These are phyloP conservation scores for Annulohypoxylon stygium DNA, from an alignment of 495 filamentous ascomycete species.

Conservation along the genomic window DNA sequence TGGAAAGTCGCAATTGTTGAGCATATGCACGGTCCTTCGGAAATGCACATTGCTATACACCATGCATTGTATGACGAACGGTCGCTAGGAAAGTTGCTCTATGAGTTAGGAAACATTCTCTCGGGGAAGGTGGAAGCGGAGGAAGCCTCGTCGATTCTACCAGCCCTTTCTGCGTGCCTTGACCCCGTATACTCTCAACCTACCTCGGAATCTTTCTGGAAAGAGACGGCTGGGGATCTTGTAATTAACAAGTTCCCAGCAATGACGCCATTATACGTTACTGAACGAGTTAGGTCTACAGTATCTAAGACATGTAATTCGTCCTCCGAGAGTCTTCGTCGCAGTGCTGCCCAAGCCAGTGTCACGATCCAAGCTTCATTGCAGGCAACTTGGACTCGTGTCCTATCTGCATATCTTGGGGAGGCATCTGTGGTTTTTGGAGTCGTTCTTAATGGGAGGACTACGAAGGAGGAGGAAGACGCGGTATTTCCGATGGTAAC, in stretches of 20 bases:
- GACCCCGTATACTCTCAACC: constrained; percentile 53
- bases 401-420: constrained; percentile 79
- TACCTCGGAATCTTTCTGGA: constrained; percentile 71
- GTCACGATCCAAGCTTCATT: constrained; percentile 78
- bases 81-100: constrained; percentile 71
- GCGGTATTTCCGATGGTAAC: constrained; percentile 79
- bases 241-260: constrained; percentile 75
- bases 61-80: constrained; percentile 86
- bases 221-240: constrained; percentile 61
- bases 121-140: background rate
- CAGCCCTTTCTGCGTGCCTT: constrained; percentile 67
- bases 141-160: constrained; percentile 49
- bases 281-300: constrained; percentile 53
- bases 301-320: constrained; percentile 56
- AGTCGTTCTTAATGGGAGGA: constrained; percentile 78
- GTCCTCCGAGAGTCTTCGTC: constrained; percentile 62
- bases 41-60: constrained; percentile 66
- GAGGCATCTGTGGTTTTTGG: constrained; percentile 78
- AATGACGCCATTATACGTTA: constrained; percentile 70
- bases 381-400: constrained; percentile 79
- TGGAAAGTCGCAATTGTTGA: constrained; percentile 53
- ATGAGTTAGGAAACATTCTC: constrained; percentile 60
- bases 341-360: constrained; percentile 62
- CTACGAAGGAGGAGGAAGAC: constrained; percentile 63
- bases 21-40: constrained; percentile 33